Base-by-base conservation (phyloP, 2,329 filamentous ascomycete genomes). In the Coniochaeta sp. region DNA sequence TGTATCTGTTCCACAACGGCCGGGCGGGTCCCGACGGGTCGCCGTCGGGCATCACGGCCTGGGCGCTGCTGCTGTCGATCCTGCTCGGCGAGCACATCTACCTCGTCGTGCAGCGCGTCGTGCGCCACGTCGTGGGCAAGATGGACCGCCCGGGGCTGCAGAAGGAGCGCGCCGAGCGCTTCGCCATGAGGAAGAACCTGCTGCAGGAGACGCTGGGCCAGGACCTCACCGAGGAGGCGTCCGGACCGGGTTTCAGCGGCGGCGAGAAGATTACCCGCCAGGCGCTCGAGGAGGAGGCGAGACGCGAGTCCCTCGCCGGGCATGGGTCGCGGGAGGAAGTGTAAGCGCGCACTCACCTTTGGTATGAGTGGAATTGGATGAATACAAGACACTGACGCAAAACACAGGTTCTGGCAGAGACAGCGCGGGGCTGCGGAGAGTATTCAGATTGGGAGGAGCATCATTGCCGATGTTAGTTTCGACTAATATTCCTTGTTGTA, bases 51-150 rank as follows among this genome's bases (percentile, higher is more conserved):
- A 89, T 97, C 68, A 87, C 85, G 60, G 87, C 81, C 16, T 96
- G 91, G 89, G 90, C 87, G 0, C 78, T 97, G 2, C 81, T 99
- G 5, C 78, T 96, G 19, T 85, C 87, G 22, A 88, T 99, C 60
- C 84, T 98, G 66, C 84, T 96, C 66, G 87, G 91, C 0, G 95
- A 99, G 71, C 93, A 99, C 71, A 76, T 93, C 17, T 98, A 96
- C 72, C 84, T 99, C n/a, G 78, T 87, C 2, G 82, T 90, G 1
- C 88, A 93, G 67, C 81, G 88, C 62, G 82, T 81, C 0, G 89
- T 97, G 4, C 85, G 88, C 44, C 83, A 86, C 58, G 86, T 87
- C 4, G 84, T 99, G 66, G 80, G 79, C 62, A 95, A 92, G 72
- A 77, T 97, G 58, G 93, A 98, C 68, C 93, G 89, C 55, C 90